Evolutionary conservation across 225 moss, liverwort and hornwort species (phyloP), one percentile per base, ranked within the genome.

Genomic region (Takakia lepidozioides): DNA sequence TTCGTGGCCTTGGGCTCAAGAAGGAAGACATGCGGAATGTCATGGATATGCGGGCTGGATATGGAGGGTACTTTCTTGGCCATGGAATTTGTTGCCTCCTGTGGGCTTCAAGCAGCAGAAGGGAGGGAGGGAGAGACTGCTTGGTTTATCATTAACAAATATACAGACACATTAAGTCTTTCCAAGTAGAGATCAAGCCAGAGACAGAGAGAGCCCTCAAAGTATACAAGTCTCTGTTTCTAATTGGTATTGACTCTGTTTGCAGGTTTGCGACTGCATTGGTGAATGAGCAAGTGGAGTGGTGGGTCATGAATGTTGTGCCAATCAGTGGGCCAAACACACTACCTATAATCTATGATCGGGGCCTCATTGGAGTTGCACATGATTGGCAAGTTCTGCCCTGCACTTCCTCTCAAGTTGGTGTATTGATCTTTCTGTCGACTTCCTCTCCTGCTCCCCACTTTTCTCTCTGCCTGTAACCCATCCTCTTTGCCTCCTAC

Each of bases 261-360:
- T 55, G 57, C 68, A 87, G 88, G 58, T 88, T 88, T 55, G 88
- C 88, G 29, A 57, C 88, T 39, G 85, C 82, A 8, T 57, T 88
- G 62, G 76, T 80, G 71, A 66, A 68, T 46, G 75, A 71, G 46
- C 60, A 79, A 24, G 68, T 75, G 65, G 65, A 80, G 30, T 83
- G 75, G 86, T 88, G 88, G 88, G 88, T 88, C 22, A 82, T 88
- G 79, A 88, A 88, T 44, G 79, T 88, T 26, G 76, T 88, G 51
- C 82, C 88, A 21, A 29, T 75, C 11, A 67, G 78, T 66, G 76
- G 70, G 59, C 76, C 78, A 19, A 76, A 80, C 32, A 82, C 70
- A 55, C 70, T 88, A 15, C 67, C 85, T 4, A 63, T 76, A 27
- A 82, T 88, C 24, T 88, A 63, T 35, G 88, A 88, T 52, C 72